Conservation (phyloP, 78 protist genomes). For the Mastigamoeba balamuthi region DNA sequence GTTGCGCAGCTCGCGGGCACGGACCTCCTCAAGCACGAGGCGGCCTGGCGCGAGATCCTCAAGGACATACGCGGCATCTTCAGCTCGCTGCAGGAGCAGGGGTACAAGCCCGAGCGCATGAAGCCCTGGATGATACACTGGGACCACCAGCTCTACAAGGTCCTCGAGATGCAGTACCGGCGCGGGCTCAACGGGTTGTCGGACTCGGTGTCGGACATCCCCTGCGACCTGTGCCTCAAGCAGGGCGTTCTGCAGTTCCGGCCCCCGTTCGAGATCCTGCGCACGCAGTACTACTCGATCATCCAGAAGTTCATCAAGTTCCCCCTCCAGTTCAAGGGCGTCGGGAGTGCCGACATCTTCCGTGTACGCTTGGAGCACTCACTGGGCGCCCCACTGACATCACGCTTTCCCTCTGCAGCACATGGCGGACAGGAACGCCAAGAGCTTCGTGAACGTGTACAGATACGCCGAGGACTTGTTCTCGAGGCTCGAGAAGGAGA, state of each 20-base stretch:
- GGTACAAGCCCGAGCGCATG: constrained; percentile 1
- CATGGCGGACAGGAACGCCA: constrained; percentile 44
- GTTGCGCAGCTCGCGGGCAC: background rate
- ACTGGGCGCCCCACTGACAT: background rate
- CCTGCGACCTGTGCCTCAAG: constrained; percentile 12
- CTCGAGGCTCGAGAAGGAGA: background rate
- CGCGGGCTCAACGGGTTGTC: constrained; percentile 51
- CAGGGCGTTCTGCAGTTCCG: constrained; percentile 2
- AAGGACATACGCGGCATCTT: constrained; percentile 8
- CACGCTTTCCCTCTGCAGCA: background rate
- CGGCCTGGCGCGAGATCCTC: constrained; percentile 31
- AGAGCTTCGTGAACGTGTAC: constrained; percentile 19
- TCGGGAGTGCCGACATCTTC: constrained; percentile 5
- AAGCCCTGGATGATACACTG: constrained; percentile 36
- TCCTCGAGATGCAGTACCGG: constrained; percentile 49
- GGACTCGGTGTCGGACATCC: constrained; percentile 34
- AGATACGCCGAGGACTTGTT: constrained; percentile 34
- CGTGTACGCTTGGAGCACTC: background rate
- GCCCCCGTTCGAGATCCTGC: constrained; percentile 63
- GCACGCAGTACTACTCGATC: constrained; percentile 36
- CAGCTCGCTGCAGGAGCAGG: background rate
- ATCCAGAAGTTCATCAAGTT: constrained; percentile 33
- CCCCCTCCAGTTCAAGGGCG: constrained; percentile 57
- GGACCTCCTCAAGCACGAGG: background rate
- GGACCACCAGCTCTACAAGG: constrained; percentile 81